Base-by-base conservation (phyloP, 148 eudicot species). In the Amaranthus palmeri region DNA sequence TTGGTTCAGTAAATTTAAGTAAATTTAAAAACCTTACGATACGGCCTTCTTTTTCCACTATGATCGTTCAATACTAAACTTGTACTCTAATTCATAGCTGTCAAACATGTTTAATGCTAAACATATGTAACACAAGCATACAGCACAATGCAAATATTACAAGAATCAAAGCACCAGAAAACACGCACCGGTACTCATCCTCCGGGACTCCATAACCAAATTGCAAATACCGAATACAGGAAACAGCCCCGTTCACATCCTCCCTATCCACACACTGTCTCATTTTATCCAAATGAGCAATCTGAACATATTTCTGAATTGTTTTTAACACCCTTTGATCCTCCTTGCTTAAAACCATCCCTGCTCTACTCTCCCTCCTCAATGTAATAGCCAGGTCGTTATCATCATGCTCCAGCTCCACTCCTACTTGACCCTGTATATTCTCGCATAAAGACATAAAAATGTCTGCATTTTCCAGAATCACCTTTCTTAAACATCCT, bases 261-360 rank as follows among this genome's bases (percentile, higher is more conserved):
- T 69, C 75, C 8, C 71, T 77, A 56, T 71, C 74, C 51, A 89
- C 62, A 73, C 88, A 86, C 64, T 70, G 80, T 77, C 69, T 86
- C 85, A 91, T 85, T 57, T 90, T 88, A 78, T 91, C 93, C 84
- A 95, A 80, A 88, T 91, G 97, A 5, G 79, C 76, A 17, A 71
- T 55, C 85, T 95, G 98, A 50, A 91, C 87, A 65, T 72, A 66
- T 76, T 76, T 84, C 73, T 80, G 91, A 40, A 89, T 69, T 77
- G 84, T 77, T 68, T 74, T 91, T 52, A 95, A 75, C 80, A 85
- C 78, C 66, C 50, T 78, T 61, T 63, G 74, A 74, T 85, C 96
- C 69, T 79, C 85, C 76, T 88, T 89, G 67, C 78, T 79, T 6
- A 75, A 79, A 4, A 67, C 75, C 7, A 47, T 12, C 46, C 60